Evolutionary conservation across 1,284 basidiomycete species (phyloP).

Genomic region (Puccinia polysora): DNA sequence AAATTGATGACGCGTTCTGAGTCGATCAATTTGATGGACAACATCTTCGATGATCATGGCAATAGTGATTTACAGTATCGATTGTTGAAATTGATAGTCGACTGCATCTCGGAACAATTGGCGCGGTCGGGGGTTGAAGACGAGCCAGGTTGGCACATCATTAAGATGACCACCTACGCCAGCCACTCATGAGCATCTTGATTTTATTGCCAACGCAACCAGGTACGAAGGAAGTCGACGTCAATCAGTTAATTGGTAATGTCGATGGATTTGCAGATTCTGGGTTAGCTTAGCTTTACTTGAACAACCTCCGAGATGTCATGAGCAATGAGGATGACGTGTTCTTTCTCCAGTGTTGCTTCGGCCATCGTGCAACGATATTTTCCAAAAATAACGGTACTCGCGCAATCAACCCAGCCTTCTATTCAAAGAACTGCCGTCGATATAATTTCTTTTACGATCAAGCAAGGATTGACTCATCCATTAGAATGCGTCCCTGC

Average conservation of each 20-base stretch:
- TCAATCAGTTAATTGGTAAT: constrained; percentile 89
- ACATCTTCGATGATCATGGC: constrained; percentile 63
- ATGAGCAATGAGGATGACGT: constrained; percentile 1
- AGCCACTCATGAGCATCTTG: too few relatives aligned
- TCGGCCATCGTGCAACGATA: constrained; percentile 91
- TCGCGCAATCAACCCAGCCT: constrained; percentile 66
- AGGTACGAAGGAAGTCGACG: constrained; percentile 60
- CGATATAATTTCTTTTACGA: constrained; percentile 83
- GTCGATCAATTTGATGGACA: constrained; percentile 80
- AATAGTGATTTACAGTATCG: constrained; percentile 67
- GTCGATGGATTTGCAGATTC: constrained; percentile 92
- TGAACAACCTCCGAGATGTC: not conserved
- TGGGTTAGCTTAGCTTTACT: constrained; percentile 60
- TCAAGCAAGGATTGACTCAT: constrained; percentile 91
- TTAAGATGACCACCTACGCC: not conserved
- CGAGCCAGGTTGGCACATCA: constrained; percentile 54
- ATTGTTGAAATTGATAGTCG: constrained; percentile 79
- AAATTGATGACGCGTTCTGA: constrained; percentile 73
- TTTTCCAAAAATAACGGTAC: constrained; percentile 71
- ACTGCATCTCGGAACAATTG: constrained; percentile 76
- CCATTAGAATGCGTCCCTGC: constrained; percentile 89
- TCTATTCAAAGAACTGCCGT: constrained; percentile 77
- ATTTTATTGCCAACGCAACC: constrained; percentile 26
- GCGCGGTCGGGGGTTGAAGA: constrained; percentile 66
- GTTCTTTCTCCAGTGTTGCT: constrained; percentile 64